These are phyloP conservation scores for Canavalia ensiformis DNA, from an alignment of 306 rosid genomes.

Conservation along the genomic window DNA sequence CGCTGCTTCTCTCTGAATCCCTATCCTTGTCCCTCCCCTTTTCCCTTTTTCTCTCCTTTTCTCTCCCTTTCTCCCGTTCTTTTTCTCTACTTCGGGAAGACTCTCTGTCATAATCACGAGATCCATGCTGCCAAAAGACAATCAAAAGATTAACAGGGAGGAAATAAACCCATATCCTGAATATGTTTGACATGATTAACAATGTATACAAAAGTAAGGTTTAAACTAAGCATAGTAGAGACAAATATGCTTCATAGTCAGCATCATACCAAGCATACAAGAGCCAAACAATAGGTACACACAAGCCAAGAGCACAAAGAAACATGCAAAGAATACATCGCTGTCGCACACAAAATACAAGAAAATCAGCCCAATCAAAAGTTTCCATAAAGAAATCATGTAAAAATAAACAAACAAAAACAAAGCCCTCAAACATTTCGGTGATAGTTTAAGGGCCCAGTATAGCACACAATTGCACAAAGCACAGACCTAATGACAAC, in stretches of 20 bases:
- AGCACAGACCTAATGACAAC: not conserved
- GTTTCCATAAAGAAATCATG: not conserved
- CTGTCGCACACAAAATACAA: not conserved
- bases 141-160: slow-evolving; percentile 1
- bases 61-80: slow-evolving; percentile 84
- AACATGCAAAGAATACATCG: not conserved
- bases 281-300: slow-evolving; percentile 6
- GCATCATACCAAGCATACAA: not conserved
- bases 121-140: slow-evolving; percentile 67
- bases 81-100: slow-evolving; percentile 91
- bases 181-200: not conserved
- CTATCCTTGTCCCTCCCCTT: slow-evolving; percentile 51
- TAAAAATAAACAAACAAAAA: not conserved
- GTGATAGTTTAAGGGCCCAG: not conserved
- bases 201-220: not conserved
- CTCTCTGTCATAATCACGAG: slow-evolving; percentile 85
- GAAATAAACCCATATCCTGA: slow-evolving; percentile 14
- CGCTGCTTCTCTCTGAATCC: slow-evolving; percentile 52
- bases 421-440: not conserved
- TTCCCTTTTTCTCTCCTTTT: slow-evolving; percentile 54
- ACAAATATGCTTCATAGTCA: not conserved
- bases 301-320: not conserved
- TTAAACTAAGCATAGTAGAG: not conserved
- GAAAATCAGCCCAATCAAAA: slow-evolving; percentile 2
- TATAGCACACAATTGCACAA: not conserved